These are phyloP conservation scores for Fusarium nygamai DNA, from an alignment of 2,329 filamentous ascomycete species.

Conservation along the genomic window DNA sequence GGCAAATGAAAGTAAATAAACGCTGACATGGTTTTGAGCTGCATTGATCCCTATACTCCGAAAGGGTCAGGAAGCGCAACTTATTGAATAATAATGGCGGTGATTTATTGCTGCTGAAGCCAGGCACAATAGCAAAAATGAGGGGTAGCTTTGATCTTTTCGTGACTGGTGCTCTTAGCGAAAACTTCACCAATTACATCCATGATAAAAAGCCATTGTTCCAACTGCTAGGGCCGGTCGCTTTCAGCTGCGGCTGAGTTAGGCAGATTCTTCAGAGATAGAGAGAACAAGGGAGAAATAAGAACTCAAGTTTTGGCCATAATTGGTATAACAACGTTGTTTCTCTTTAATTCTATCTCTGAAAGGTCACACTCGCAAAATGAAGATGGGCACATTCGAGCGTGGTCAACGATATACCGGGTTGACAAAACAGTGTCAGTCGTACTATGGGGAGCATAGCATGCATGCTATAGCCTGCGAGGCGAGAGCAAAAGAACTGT, in stretches of 20 bases:
- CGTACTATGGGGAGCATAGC: background rate
- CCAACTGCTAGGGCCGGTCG: background rate
- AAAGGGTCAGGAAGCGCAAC: background rate
- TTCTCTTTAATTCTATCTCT: background rate
- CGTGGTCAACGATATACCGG: background rate
- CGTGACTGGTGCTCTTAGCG: background rate
- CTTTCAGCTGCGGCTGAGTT: background rate
- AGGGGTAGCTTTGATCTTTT: background rate
- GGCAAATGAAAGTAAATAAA: background rate
- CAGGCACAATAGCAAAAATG: background rate
- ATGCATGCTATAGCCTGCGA: background rate
- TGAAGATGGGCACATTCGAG: background rate
- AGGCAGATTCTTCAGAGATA: background rate
- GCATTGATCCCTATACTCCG: background rate
- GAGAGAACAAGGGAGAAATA: rapidly evolving
- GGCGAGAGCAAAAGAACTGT: background rate
- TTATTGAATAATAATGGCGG: background rate
- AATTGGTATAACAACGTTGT: rapidly evolving
- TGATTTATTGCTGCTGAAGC: background rate
- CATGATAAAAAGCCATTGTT: background rate
- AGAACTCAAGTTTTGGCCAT: rapidly evolving
- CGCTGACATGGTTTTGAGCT: background rate
- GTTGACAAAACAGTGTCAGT: background rate
- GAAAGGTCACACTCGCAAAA: background rate
- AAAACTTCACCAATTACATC: background rate